Percentiles rank a stretch among this genome's conserved stretches.
phyloP scores from a whole-genome alignment of 192 early-diverging fungal species.

The Glomus cerebriforme region DNA sequence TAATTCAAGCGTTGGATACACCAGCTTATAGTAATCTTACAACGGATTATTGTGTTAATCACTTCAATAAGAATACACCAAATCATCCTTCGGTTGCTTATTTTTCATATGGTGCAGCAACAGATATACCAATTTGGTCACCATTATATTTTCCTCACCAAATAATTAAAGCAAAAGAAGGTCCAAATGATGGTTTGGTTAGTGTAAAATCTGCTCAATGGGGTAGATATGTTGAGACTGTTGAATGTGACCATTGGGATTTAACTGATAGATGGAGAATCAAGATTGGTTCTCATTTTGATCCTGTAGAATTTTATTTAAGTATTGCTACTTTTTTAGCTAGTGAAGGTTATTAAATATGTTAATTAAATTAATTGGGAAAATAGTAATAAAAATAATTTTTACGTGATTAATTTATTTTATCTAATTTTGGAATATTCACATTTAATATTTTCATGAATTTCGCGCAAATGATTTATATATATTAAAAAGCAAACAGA shows the following conservation, averaged over 20 bases:
- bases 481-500: too few species aligned
- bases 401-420: too few species aligned
- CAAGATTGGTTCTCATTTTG: constrained; percentile 55
- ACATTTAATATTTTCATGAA: too few species aligned
- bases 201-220: constrained; percentile 79
- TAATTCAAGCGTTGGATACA: constrained; percentile 79
- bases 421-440: too few species aligned
- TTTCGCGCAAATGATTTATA: too few species aligned
- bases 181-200: constrained; percentile 93
- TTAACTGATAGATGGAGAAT: constrained; percentile 58
- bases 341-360: constrained; percentile 60
- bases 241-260: constrained; percentile 89
- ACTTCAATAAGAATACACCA: constrained; percentile 88
- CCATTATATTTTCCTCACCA: constrained; percentile 79
- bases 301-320: constrained; percentile 73
- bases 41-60: constrained; percentile 77
- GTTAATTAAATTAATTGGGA: too few species aligned
- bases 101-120: constrained; percentile 76
- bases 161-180: constrained; percentile 77
- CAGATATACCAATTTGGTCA: constrained; percentile 65
- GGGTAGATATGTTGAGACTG: constrained; percentile 84
- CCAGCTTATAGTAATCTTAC: constrained; percentile 93
- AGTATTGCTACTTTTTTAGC: constrained; percentile 66
- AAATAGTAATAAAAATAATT: too few species aligned
- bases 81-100: constrained; percentile 77